Percentiles rank a stretch among this genome's conserved stretches.
These are phyloP conservation scores for Dendrobium chrysotoxum DNA, from an alignment of 106 monocot genomes.

Conservation along the genomic window DNA sequence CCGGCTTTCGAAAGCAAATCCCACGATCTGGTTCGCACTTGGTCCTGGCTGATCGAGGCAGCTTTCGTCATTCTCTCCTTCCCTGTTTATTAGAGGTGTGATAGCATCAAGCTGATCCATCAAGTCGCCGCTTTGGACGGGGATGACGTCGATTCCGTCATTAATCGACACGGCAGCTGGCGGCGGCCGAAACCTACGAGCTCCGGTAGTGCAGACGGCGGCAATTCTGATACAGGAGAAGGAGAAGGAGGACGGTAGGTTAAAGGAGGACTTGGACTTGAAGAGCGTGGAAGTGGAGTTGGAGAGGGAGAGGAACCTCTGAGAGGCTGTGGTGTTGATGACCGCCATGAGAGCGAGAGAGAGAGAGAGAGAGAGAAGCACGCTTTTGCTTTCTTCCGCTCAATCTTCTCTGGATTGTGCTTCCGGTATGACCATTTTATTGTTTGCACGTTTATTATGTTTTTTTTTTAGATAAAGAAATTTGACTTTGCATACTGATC, in stretches of 20 bases:
- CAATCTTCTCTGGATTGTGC: background rate
- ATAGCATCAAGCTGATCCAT: constrained; percentile 23
- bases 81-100: background rate
- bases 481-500: too few species aligned
- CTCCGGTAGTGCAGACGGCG: background rate
- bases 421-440: background rate
- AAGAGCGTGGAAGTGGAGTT: background rate
- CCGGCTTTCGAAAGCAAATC: constrained; percentile 38
- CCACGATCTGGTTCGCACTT: constrained; percentile 18
- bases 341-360: background rate
- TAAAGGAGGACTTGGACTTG: background rate
- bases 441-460: background rate
- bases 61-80: constrained; percentile 5
- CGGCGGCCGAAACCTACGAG: background rate
- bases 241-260: background rate
- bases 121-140: constrained; percentile 24
- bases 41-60: constrained; percentile 2
- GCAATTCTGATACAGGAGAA: constrained; percentile 1
- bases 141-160: constrained; percentile 18
- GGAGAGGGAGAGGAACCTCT: constrained; percentile 4
- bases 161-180: background rate
- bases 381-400: background rate
- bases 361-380: background rate
- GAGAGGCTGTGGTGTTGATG: constrained; percentile 3
- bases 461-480: too few species aligned